A percentile compares a stretch with the other conserved stretches of the same genome.
phyloP scores from a whole-genome alignment of 768 basidiomycete species.

The Termitomyces sp. region DNA sequence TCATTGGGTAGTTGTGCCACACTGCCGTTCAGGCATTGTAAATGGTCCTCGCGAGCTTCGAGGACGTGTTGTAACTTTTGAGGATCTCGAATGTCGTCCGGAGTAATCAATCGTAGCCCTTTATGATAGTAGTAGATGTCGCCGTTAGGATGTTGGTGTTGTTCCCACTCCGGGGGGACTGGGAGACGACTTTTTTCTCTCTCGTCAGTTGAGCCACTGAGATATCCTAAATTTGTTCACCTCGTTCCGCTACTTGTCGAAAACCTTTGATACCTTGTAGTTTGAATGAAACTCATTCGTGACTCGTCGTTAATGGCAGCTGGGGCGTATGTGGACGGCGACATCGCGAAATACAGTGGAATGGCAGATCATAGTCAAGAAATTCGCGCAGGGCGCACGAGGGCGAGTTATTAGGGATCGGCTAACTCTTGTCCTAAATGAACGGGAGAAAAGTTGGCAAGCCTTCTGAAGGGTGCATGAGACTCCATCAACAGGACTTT shows the following conservation, averaged over 20 bases:
- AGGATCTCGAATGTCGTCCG: conserved; percentile 32
- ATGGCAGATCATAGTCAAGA: conserved; percentile 9
- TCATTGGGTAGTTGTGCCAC: conserved; percentile 28
- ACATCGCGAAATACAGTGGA: conserved; percentile 8
- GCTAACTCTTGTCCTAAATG: conserved; percentile 19
- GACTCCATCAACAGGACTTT: conserved; percentile 11
- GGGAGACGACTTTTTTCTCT: conserved; percentile 4
- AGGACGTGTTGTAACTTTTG: conserved; percentile 26
- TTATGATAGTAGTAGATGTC: conserved; percentile 38
- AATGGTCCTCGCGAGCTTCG: conserved; percentile 30
- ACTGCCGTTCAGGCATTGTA: conserved; percentile 27
- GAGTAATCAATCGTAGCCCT: conserved; percentile 29
- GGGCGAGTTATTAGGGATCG: conserved; percentile 16
- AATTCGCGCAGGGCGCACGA: conserved; percentile 5
- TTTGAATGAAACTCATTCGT: conserved; percentile 15
- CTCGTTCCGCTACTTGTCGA: conserved; percentile 8
- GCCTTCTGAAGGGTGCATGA: conserved; percentile 8
- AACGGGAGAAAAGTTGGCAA: conserved; percentile 16
- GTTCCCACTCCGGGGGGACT: conserved; percentile 26
- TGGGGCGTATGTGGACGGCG: neutral
- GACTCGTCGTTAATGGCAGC: conserved; percentile 4
- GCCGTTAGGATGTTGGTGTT: conserved; percentile 37
- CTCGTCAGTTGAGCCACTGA: neutral
- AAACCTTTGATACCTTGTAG: conserved; percentile 16
- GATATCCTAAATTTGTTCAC: conserved; percentile 4